phyloP scores from a whole-genome alignment of 1,139 yeast genomes.

The Hyphopichia pseudoburtonii region DNA sequence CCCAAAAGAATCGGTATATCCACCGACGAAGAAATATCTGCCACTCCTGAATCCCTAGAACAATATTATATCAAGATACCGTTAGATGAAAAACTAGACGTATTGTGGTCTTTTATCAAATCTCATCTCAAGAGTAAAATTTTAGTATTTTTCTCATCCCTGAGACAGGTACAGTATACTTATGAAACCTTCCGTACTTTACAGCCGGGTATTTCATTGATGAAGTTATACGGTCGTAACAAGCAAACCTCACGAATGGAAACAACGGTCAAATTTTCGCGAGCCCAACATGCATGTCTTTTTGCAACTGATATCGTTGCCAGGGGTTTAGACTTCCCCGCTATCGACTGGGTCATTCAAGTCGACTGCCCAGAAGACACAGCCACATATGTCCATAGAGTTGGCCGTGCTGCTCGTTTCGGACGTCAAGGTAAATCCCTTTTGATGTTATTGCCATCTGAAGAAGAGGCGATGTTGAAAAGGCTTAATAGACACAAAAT shows the following conservation, averaged over 20 bases:
- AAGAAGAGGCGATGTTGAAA: conserved; percentile 74
- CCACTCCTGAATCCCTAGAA: conserved; percentile 81
- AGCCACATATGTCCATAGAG: conserved; percentile 94
- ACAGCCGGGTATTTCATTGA: conserved; percentile 92
- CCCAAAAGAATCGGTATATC: conserved; percentile 75
- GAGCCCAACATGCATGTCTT: conserved; percentile 83
- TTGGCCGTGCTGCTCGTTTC: conserved; percentile 93
- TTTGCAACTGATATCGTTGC: conserved; percentile 98
- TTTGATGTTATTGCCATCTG: conserved; percentile 79
- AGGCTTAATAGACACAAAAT: conserved; percentile 64
- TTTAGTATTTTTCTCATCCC: conserved; percentile 85
- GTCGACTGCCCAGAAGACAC: conserved; percentile 95
- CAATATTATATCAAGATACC: conserved; percentile 77
- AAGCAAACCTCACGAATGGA: conserved; percentile 93
- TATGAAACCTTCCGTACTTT: conserved; percentile 88
- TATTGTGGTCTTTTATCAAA: conserved; percentile 85
- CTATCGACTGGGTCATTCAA: conserved; percentile 96
- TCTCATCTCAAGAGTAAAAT: conserved; percentile 85
- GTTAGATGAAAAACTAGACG: conserved; percentile 79
- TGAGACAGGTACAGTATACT: conserved; percentile 92
- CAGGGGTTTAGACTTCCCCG: conserved; percentile 95
- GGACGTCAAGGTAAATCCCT: conserved; percentile 88
- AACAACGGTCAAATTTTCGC: conserved; percentile 80
- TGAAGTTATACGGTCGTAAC: conserved; percentile 93
- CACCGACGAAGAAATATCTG: conserved; percentile 47